These are phyloP conservation scores for Wickerhamomyces tratensis DNA, from an alignment of 805 yeast species.

Conservation along the genomic window DNA sequence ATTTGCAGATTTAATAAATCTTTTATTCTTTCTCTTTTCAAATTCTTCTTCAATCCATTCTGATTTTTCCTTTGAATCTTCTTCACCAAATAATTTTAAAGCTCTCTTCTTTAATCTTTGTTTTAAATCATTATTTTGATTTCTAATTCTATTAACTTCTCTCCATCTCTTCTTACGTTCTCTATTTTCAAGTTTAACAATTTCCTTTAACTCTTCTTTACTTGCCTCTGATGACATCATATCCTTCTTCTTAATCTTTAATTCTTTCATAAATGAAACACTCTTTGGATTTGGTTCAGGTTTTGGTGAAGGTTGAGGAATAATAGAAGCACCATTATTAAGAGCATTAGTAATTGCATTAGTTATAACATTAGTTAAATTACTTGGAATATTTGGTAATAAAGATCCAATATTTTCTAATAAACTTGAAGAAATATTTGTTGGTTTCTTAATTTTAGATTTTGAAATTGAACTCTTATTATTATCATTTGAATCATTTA, in stretches of 20 bases:
- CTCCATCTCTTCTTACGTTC: conserved; percentile 80
- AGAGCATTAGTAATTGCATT: conserved; percentile 17
- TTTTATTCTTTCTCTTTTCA: conserved; percentile 48
- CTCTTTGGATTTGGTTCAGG: neutral
- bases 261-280: neutral
- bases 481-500: too few relatives aligned
- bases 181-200: conserved; percentile 57
- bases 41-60: conserved; percentile 76
- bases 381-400: conserved; percentile 15
- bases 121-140: conserved; percentile 81
- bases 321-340: neutral
- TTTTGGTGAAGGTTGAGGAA: neutral
- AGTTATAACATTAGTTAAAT: conserved; percentile 12
- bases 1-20: conserved; percentile 36
- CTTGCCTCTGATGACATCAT: conserved; percentile 13
- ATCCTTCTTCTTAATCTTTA: conserved; percentile 7
- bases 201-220: conserved; percentile 36
- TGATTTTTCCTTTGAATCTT: conserved; percentile 40
- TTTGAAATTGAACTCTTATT: too few relatives aligned
- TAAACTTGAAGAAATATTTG: neutral
- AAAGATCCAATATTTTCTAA: conserved; percentile 13
- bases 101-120: conserved; percentile 74
- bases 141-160: conserved; percentile 67
- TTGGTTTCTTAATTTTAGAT: too few relatives aligned
- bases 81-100: conserved; percentile 49